Base-by-base conservation (phyloP, 805 yeast genomes). In the Candida maesae region DNA sequence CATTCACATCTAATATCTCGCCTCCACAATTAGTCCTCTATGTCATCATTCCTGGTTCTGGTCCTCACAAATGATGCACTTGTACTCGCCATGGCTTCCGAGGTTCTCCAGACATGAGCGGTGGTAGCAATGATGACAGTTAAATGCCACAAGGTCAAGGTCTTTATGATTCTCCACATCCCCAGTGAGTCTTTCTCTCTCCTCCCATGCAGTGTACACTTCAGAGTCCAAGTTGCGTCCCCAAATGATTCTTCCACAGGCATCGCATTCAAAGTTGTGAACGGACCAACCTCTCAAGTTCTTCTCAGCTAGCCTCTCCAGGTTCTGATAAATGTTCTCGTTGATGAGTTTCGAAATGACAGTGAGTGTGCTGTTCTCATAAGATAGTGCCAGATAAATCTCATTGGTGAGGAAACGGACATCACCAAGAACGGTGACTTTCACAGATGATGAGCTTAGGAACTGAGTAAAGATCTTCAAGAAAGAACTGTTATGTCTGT, bases 181-280 rank as follows among this genome's bases (percentile, higher is more conserved):
- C 5, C 19, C 26, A 16, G 40, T 33, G 3, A 44, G 46, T 40
- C 64, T 59, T 9, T 63, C 52, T 41, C 45, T 54, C 20, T 68
- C 66, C 52, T 78, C 83, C 90, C 90, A 84, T 4, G 73, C 66
- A 32, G 70, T 68, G 39, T 74, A 74, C 29, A 73, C 67, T 8
- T 63, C 67, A 2, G 76, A 64, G 18, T 70, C 65, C 2, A 84
- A 56, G 2, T 78, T 76, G 2, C 75, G 59, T 0, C 96, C 96
- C 79, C 89, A 81, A 25, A 89, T 64, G 16, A 66, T 65, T 46
- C 78, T 79, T 1, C 87, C 90, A 60, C 97, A 90, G 0, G 82
- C 75, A 26, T 83, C 83, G 59, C 97, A 90, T 35, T 71, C 76
- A 27, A 70, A 66, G 20, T 66, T 65, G 20, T 63, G 64, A 2